Evolutionary conservation across 176 grass and related monocot species (phyloP).

Genomic region (Elymus sibiricus): DNA sequence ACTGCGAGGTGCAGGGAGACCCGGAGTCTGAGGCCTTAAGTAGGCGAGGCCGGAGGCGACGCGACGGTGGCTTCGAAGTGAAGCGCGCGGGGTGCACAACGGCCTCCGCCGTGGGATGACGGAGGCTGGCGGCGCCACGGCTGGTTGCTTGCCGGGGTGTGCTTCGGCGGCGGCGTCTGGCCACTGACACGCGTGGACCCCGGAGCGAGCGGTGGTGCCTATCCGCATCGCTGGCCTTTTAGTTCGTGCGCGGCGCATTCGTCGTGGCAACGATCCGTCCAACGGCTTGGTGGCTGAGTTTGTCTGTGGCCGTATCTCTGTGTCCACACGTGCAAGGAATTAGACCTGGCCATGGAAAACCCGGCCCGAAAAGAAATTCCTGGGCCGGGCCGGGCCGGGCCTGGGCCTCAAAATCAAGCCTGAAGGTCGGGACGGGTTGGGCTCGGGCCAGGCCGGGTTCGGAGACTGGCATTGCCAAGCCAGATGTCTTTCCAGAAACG

Average conservation of each 20-base stretch:
- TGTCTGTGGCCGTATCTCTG: neutral
- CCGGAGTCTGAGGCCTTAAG: slow-evolving; percentile 8
- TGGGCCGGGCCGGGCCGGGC: too few species aligned
- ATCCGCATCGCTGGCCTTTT: neutral
- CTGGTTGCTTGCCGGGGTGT: slow-evolving; percentile 24
- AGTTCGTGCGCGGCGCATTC: neutral
- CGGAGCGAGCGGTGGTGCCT: neutral
- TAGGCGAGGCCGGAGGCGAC: slow-evolving; percentile 12
- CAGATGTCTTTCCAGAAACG: too few species aligned
- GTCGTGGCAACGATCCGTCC: neutral
- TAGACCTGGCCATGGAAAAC: too few species aligned
- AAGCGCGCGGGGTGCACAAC: slow-evolving; percentile 12
- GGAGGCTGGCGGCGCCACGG: neutral
- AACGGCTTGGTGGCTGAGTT: neutral
- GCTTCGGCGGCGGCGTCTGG: neutral
- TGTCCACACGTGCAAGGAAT: neutral
- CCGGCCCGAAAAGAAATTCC: too few species aligned
- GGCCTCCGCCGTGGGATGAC: slow-evolving; percentile 4
- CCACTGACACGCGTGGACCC: neutral
- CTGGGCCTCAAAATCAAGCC: too few species aligned
- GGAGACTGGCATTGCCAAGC: too few species aligned
- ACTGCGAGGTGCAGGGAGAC: neutral
- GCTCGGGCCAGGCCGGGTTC: too few species aligned
- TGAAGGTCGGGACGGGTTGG: too few species aligned
- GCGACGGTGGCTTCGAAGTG: slow-evolving; percentile 36